A percentile compares a stretch with the other conserved stretches of the same genome.
These are phyloP conservation scores for Hypoxylon fragiforme DNA, from an alignment of 495 filamentous ascomycete species.

Conservation along the genomic window DNA sequence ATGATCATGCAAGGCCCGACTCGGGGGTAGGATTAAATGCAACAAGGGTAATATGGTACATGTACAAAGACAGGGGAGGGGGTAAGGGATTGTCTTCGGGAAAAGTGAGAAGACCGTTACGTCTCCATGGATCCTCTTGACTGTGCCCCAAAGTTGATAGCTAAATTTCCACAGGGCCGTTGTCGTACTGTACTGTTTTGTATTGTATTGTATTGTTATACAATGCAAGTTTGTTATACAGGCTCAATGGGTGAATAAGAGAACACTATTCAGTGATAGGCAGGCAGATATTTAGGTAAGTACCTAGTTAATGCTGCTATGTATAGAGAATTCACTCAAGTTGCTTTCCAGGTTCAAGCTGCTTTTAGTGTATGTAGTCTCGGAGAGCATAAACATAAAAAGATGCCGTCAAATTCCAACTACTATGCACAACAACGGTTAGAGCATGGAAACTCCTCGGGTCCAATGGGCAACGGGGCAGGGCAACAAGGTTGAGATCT, in stretches of 20 bases:
- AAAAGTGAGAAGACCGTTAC: constrained; percentile 30
- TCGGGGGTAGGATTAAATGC: constrained; percentile 28
- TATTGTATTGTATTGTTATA: too few species aligned
- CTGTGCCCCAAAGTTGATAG: constrained; percentile 29
- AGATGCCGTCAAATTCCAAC: too few species aligned
- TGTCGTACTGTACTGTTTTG: too few species aligned
- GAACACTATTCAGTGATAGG: constrained; percentile 3
- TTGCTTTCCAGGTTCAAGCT: too few species aligned
- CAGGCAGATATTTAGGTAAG: too few species aligned
- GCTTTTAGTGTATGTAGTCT: too few species aligned
- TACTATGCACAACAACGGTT: too few species aligned
- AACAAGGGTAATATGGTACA: constrained; percentile 33
- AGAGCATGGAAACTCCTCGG: background rate
- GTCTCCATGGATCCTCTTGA: constrained; percentile 12
- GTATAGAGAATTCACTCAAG: constrained; percentile 5
- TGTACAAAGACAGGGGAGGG: constrained; percentile 1
- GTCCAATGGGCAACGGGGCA: constrained; percentile 6
- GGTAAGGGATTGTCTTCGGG: constrained; percentile 26
- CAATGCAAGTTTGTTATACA: constrained; percentile 12
- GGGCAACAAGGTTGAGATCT: constrained; percentile 14
- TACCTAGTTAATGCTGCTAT: constrained; percentile 7
- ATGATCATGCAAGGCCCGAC: constrained; percentile 36
- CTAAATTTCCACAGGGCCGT: constrained; percentile 25
- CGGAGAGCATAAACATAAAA: too few species aligned
- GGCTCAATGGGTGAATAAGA: constrained; percentile 22